These are phyloP conservation scores for Sugiyamaella novakii DNA, from an alignment of 1,139 yeast genomes.

Conservation along the genomic window DNA sequence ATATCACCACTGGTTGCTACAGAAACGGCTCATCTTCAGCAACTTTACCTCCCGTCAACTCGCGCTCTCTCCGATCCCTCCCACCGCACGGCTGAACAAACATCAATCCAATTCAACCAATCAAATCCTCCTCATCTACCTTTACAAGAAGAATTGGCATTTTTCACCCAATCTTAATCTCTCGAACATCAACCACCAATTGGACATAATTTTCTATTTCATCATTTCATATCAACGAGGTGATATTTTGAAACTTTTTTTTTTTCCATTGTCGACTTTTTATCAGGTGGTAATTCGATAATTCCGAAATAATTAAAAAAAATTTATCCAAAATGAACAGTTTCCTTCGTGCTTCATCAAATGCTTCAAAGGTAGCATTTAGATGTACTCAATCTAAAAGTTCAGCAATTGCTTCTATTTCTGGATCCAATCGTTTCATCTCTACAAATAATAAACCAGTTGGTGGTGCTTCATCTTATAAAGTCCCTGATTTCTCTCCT, in stretches of 20 bases:
- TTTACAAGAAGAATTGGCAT: slow-evolving; percentile 3
- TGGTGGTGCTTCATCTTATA: slow-evolving; percentile 69
- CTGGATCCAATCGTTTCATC: slow-evolving; percentile 18
- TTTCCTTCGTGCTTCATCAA: slow-evolving; percentile 9
- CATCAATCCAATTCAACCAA: slow-evolving; percentile 1
- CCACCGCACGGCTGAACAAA: slow-evolving; percentile 8
- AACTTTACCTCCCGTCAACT: too few species aligned
- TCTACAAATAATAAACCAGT: slow-evolving; percentile 38
- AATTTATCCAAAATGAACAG: slow-evolving; percentile 4
- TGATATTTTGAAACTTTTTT: background rate
- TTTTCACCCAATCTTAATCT: slow-evolving; percentile 7
- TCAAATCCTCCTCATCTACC: slow-evolving; percentile 7
- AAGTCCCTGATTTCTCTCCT: slow-evolving; percentile 88
- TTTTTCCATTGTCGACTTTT: background rate
- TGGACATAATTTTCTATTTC: slow-evolving; percentile 12
- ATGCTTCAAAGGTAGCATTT: slow-evolving; percentile 13
- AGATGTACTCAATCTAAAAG: slow-evolving; percentile 8
- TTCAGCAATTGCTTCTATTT: slow-evolving; percentile 5
- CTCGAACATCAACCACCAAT: slow-evolving; percentile 3
- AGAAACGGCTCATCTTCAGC: too few species aligned
- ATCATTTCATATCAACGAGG: background rate
- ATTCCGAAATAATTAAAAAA: background rate
- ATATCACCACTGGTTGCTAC: too few species aligned
- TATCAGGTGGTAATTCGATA: background rate
- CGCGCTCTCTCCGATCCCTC: too few species aligned